Evolutionary conservation across 2,329 filamentous ascomycete species (phyloP).

Genomic region (Aspergillus ustus): DNA sequence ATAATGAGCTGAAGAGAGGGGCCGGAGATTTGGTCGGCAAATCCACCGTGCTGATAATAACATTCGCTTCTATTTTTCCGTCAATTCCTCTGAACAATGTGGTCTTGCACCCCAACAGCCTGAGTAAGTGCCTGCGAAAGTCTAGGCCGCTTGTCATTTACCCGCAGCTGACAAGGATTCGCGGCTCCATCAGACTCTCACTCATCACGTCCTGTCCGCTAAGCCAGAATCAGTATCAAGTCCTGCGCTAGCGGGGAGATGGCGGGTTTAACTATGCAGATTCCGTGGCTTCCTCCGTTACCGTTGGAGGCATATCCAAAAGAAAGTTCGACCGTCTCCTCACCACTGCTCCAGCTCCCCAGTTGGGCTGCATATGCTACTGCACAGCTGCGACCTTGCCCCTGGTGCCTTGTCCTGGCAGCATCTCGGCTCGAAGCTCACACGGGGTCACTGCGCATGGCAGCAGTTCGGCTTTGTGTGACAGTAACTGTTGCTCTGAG

Average conservation of each 20-base stretch:
- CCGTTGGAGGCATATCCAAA: not conserved
- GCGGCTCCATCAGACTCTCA: constrained; percentile 12
- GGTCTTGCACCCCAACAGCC: not conserved
- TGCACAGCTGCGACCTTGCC: constrained; percentile 15
- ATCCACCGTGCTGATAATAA: not conserved
- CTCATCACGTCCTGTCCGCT: constrained; percentile 9
- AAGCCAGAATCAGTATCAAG: constrained; percentile 18
- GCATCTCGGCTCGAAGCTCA: not conserved
- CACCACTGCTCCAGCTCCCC: constrained; percentile 5
- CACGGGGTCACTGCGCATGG: constrained; percentile 7
- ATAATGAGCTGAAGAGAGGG: not conserved
- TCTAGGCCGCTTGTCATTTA: constrained; percentile 6
- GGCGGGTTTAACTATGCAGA: constrained; percentile 7
- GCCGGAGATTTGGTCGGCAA: constrained; percentile 2
- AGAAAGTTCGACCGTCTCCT: constrained; percentile 17
- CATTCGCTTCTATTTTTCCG: constrained; percentile 4
- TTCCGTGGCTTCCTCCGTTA: constrained; percentile 11
- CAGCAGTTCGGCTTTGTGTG: constrained; percentile 7
- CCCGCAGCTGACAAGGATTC: constrained; percentile 12
- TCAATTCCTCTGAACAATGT: not conserved
- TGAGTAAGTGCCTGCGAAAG: not conserved
- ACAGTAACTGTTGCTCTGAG: not conserved
- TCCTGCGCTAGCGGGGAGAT: constrained; percentile 11
- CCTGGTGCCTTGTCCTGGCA: constrained; percentile 19
- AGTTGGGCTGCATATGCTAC: not conserved